phyloP scores from a whole-genome alignment of 1,139 yeast species.

The Zhuliangozyma parablackwelliae region DNA sequence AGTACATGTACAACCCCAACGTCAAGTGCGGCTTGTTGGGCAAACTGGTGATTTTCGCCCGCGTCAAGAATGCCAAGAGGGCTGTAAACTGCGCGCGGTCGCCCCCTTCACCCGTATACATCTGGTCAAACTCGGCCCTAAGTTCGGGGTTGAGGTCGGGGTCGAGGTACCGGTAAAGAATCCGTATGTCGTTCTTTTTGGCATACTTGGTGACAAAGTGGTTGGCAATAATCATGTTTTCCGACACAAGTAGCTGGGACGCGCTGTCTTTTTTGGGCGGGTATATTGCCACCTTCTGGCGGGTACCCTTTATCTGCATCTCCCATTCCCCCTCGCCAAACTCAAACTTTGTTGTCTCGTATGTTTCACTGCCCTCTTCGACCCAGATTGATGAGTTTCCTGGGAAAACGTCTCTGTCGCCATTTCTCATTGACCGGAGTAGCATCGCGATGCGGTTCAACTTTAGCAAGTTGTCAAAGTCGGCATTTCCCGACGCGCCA shows the following conservation, averaged over 20 bases:
- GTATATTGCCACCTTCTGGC: too few species aligned
- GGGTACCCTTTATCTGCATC: too few species aligned
- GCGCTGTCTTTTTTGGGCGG: too few species aligned
- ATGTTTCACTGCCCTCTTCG: too few species aligned
- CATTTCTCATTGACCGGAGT: conserved; percentile 3
- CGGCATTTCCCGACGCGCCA: conserved; percentile 11
- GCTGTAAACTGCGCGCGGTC: conserved; percentile 17
- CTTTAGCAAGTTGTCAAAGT: conserved; percentile 23
- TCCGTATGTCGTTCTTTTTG: conserved; percentile 43
- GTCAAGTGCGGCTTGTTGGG: conserved; percentile 49
- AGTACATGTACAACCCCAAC: conserved; percentile 60
- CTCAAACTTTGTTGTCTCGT: too few species aligned
- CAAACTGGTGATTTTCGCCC: conserved; percentile 29
- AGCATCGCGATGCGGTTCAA: conserved; percentile 26
- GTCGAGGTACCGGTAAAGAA: conserved; percentile 46
- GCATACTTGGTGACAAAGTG: conserved; percentile 55
- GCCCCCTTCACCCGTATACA: conserved; percentile 21
- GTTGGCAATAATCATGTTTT: conserved; percentile 79
- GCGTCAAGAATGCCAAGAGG: conserved; percentile 23
- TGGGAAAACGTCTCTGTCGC: too few species aligned
- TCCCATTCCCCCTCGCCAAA: too few species aligned
- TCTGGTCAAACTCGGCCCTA: conserved; percentile 36
- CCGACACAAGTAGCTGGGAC: conserved; percentile 52
- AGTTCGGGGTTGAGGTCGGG: conserved; percentile 24
- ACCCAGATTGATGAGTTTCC: too few species aligned